Evolutionary conservation across 495 filamentous ascomycete species (phyloP).

Genomic region (Parathielavia hyrcaniae): DNA sequence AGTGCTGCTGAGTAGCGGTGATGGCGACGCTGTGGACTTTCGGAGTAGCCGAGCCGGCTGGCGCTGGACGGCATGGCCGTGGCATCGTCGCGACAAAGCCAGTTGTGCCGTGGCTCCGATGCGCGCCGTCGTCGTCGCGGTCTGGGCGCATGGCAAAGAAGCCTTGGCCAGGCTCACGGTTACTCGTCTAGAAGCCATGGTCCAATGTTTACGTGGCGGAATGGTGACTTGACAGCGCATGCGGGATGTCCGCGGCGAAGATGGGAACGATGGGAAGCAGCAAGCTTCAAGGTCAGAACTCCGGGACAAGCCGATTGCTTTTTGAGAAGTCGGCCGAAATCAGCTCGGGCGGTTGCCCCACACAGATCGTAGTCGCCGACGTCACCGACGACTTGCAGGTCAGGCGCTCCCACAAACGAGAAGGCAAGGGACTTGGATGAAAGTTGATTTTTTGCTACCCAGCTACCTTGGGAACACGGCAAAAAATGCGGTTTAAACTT

Average conservation of each 20-base stretch:
- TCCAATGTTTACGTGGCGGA: too few species aligned
- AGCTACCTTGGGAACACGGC: too few species aligned
- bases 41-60: neutral
- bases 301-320: neutral
- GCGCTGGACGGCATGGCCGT: neutral
- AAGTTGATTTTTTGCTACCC: too few species aligned
- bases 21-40: neutral
- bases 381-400: neutral
- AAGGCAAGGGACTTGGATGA: too few species aligned
- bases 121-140: neutral
- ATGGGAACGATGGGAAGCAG: neutral
- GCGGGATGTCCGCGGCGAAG: neutral
- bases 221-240: neutral
- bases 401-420: neutral
- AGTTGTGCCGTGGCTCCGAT: neutral
- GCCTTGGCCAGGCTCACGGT: conserved; percentile 5
- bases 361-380: neutral
- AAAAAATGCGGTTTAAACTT: too few species aligned
- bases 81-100: neutral
- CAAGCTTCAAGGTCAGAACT: neutral
- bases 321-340: neutral
- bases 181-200: conserved; percentile 18
- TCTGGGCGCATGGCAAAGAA: neutral
- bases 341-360: neutral
- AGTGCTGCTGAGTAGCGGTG: neutral